Evolutionary conservation across 1,139 yeast genomes (phyloP).

Genomic region (Saccharomyces pastorianus): DNA sequence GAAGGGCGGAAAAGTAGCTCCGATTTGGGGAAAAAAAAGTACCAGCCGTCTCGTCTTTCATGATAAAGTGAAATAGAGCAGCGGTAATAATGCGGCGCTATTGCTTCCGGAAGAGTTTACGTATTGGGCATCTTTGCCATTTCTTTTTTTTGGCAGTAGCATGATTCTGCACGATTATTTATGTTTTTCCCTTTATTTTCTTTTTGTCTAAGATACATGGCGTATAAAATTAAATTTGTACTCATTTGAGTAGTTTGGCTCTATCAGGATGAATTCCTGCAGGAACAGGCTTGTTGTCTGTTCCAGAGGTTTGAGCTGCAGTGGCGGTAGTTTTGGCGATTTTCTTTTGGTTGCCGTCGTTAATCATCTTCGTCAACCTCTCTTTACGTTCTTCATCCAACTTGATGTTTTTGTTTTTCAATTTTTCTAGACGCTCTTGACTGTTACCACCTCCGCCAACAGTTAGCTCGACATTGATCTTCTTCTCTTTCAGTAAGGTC

Average conservation of each 20-base stretch:
- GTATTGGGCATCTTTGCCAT: neutral
- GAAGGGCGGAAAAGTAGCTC: neutral
- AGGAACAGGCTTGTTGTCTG: conserved; percentile 3
- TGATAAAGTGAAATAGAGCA: neutral
- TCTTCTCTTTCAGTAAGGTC: conserved; percentile 54
- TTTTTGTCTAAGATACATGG: neutral
- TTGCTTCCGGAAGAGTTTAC: neutral
- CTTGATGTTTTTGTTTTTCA: conserved; percentile 70
- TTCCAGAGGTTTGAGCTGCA: conserved; percentile 4
- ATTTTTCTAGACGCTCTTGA: conserved; percentile 55
- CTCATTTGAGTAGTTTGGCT: conserved; percentile 20
- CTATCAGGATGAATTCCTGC: conserved; percentile 30
- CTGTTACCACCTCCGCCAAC: conserved; percentile 98
- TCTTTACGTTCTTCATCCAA: conserved; percentile 55
- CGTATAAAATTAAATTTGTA: neutral
- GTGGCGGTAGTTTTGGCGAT: conserved; percentile 6
- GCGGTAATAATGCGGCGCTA: neutral
- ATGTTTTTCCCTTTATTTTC: neutral
- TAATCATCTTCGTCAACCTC: conserved; percentile 35
- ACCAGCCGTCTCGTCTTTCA: neutral
- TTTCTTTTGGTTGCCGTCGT: conserved; percentile 17
- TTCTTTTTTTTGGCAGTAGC: neutral
- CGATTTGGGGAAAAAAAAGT: neutral
- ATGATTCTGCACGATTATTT: neutral
- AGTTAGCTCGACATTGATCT: conserved; percentile 88